Conservation (phyloP, 192 early-diverging fungal genomes). For the Dimargaris xerosporica region DNA sequence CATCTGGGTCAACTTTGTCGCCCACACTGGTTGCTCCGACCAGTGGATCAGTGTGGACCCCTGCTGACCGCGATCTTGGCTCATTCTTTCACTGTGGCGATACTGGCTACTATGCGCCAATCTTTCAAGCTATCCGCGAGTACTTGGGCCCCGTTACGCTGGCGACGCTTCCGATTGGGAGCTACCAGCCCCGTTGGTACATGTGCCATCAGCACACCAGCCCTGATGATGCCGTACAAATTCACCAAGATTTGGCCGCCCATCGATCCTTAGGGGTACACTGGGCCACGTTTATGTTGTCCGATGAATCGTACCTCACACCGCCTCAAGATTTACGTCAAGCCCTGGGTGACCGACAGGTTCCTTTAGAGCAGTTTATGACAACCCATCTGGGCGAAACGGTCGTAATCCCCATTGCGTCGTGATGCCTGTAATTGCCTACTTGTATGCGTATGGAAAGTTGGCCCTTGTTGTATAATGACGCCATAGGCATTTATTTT, state of each 20-base stretch:
- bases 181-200: conserved; percentile 27
- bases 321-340: conserved; percentile 22
- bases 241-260: conserved; percentile 24
- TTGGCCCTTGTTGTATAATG: no score
- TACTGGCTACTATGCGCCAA: conserved; percentile 25
- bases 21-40: neutral
- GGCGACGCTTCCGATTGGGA: conserved; percentile 27
- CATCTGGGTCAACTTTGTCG: no score
- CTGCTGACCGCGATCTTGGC: neutral
- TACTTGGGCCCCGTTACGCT: conserved; percentile 25
- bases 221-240: conserved; percentile 23
- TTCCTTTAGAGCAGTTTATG: conserved; percentile 7
- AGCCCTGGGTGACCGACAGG: conserved; percentile 11
- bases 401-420: neutral
- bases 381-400: conserved; percentile 1
- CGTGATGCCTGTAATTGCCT: neutral
- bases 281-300: conserved; percentile 35
- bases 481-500: neutral
- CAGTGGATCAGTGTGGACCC: neutral
- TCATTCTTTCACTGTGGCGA: conserved; percentile 33
- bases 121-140: conserved; percentile 21
- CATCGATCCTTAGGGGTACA: conserved; percentile 24
- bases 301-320: conserved; percentile 27
- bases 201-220: conserved; percentile 28
- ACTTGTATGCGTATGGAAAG: no score